A percentile compares a stretch with the other conserved stretches of the same genome.
Conservation (phyloP, 1,284 basidiomycete genomes). For the Lignosus rhinocerotis region DNA sequence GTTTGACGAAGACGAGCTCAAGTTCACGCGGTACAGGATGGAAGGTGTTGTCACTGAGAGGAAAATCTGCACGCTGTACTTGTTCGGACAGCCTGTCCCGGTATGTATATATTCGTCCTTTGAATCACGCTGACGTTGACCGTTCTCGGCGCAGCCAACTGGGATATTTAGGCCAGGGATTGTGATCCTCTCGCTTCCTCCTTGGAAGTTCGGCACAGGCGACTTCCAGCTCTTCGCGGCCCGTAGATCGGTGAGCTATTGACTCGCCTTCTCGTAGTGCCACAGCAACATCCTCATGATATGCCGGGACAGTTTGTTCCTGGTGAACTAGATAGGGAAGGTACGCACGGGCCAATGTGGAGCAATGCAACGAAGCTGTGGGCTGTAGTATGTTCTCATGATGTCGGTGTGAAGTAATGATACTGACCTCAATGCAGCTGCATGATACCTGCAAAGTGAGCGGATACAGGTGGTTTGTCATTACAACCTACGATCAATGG, state of each 20-base stretch:
- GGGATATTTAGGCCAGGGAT: slow-evolving; percentile 8
- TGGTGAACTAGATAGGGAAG: slow-evolving; percentile 10
- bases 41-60: background rate
- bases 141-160: background rate
- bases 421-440: background rate
- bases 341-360: background rate
- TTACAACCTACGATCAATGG: slow-evolving; percentile 20
- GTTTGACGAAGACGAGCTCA: slow-evolving; percentile 14
- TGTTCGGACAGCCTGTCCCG: slow-evolving; percentile 5
- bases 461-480: slow-evolving; percentile 17
- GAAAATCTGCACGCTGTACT: slow-evolving; percentile 9
- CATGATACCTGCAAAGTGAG: slow-evolving; percentile 15
- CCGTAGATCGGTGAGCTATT: slow-evolving; percentile 2
- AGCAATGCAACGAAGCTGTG: slow-evolving; percentile 13
- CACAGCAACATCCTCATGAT: background rate
- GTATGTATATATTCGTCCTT: background rate
- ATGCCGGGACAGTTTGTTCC: background rate
- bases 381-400: slow-evolving; percentile 10
- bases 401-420: background rate
- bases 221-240: slow-evolving; percentile 13
- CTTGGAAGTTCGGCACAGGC: slow-evolving; percentile 11
- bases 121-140: background rate
- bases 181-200: slow-evolving; percentile 13
- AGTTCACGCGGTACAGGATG: slow-evolving; percentile 1
- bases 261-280: background rate